phyloP scores from a whole-genome alignment of 202 grass and related monocot species.

The Hordeum pubiflorum region DNA sequence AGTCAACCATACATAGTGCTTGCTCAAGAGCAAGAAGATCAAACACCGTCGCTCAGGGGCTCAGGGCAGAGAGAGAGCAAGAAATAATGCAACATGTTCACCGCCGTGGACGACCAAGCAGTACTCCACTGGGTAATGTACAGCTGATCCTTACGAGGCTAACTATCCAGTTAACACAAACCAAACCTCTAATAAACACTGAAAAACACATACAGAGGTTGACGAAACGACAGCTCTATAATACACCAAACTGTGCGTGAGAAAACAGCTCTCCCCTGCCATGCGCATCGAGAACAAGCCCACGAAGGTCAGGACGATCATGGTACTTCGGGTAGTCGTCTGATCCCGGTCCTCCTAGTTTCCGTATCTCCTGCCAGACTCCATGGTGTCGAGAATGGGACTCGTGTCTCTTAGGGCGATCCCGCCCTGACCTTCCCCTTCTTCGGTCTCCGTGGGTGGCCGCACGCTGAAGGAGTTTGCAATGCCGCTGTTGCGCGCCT shows the following conservation, averaged over 20 bases:
- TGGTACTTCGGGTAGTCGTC: not conserved
- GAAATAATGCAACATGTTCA: not conserved
- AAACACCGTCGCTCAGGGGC: not conserved
- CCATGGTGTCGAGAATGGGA: constrained; percentile 52
- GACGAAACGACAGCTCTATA: not conserved
- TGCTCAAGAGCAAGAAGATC: not conserved
- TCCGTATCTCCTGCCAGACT: constrained; percentile 52
- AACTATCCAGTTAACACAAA: not conserved
- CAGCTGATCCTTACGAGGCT: not conserved
- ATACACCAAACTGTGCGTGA: constrained; percentile 8
- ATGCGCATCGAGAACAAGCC: not conserved
- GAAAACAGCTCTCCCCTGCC: not conserved
- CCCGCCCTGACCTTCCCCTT: constrained; percentile 28
- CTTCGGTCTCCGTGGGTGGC: constrained; percentile 49
- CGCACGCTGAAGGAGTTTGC: constrained; percentile 36
- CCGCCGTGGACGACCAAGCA: not conserved
- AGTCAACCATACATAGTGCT: not conserved
- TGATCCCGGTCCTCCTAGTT: not conserved
- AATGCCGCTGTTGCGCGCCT: constrained; percentile 30
- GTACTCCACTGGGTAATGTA: constrained; percentile 1
- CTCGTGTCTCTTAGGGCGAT: constrained; percentile 42
- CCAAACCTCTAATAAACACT: not conserved
- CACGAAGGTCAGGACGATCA: not conserved
- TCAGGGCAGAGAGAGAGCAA: not conserved
- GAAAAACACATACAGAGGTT: not conserved